Conservation (phyloP, 805 yeast species). For the Candida mattraensis region DNA sequence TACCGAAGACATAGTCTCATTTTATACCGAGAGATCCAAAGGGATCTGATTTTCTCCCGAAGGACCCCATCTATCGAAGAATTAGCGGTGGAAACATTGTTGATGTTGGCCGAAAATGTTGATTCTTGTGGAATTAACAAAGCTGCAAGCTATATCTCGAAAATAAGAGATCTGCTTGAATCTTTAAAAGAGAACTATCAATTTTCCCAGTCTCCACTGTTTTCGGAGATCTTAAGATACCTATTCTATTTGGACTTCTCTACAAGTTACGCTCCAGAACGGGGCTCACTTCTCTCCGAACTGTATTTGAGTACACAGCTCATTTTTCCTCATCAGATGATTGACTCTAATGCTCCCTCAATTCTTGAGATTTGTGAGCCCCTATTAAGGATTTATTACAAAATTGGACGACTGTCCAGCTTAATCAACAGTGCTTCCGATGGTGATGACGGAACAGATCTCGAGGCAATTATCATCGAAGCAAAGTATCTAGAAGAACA, state of each 20-base stretch:
- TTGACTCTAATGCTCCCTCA: neutral
- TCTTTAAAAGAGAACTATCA: neutral
- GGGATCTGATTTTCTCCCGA: neutral
- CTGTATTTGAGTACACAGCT: conserved; percentile 3
- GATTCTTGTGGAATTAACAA: neutral
- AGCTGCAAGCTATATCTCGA: neutral
- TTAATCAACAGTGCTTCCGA: conserved; percentile 11
- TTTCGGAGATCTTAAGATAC: conserved; percentile 3
- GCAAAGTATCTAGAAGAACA: conserved; percentile 12
- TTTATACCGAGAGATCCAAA: neutral
- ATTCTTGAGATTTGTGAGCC: conserved; percentile 7
- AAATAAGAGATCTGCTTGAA: conserved; percentile 2
- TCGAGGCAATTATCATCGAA: conserved; percentile 15
- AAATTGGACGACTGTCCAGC: conserved; percentile 9
- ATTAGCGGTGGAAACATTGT: neutral
- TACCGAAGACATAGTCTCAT: neutral
- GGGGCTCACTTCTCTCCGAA: conserved; percentile 8
- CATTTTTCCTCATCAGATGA: neutral
- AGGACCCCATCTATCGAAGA: neutral
- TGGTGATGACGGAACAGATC: conserved; percentile 12
- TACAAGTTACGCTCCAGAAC: conserved; percentile 7
- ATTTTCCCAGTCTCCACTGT: conserved; percentile 1
- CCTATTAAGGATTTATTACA: conserved; percentile 8
- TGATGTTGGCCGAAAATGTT: conserved; percentile 1
- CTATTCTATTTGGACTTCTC: conserved; percentile 11